Evolutionary conservation across 306 rosid species (phyloP).

Genomic region (Cucurbita ficifolia): DNA sequence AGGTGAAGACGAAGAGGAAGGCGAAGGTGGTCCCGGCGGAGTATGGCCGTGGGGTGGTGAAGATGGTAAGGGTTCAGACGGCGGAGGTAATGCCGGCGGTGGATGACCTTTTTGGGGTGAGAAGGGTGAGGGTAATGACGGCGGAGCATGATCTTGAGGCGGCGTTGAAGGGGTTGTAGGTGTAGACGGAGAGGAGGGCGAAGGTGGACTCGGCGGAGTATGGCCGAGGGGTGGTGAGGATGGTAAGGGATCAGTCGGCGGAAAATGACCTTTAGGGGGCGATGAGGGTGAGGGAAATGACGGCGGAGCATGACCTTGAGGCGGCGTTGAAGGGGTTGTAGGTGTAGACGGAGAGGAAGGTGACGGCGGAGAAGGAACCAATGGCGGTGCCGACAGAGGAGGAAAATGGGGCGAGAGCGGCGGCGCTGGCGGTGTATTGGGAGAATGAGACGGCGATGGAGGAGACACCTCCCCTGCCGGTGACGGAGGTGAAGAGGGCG

Average conservation of each 20-base stretch:
- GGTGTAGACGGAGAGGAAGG: neutral
- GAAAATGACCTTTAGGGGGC: neutral
- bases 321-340: neutral
- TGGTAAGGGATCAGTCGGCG: neutral
- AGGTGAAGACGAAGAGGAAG: neutral
- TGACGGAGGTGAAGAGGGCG: slow-evolving; percentile 17
- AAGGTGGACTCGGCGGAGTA: neutral
- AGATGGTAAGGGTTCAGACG: neutral
- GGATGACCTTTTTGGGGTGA: neutral
- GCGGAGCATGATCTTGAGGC: neutral
- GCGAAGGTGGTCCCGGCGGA: neutral
- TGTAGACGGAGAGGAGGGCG: neutral
- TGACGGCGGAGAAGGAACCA: neutral
- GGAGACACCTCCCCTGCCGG: neutral
- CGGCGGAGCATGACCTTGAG: neutral
- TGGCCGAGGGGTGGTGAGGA: neutral
- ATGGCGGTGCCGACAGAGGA: neutral
- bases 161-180: neutral
- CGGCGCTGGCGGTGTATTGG: neutral
- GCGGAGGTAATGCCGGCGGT: neutral
- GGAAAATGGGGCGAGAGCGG: neutral
- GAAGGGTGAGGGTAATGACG: neutral
- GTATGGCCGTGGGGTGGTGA: neutral
- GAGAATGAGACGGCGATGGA: neutral
- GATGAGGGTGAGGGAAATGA: neutral